Evolutionary conservation across 2,329 filamentous ascomycete species (phyloP).

Genomic region (Xylaria hypoxylon): DNA sequence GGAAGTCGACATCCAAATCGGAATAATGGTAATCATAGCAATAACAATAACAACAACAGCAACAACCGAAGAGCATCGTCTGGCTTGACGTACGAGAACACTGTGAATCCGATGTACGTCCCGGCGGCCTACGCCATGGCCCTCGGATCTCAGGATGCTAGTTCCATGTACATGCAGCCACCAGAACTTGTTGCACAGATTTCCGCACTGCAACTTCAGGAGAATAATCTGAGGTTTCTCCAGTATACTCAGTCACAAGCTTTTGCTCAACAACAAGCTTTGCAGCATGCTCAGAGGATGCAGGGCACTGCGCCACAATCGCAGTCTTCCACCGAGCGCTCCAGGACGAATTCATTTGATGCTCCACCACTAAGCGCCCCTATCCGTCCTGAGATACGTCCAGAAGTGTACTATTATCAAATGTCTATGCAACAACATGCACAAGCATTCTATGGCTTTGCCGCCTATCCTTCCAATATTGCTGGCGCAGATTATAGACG

Average conservation of each 20-base stretch:
- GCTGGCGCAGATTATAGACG: constrained; percentile 66
- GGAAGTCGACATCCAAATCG: constrained; percentile 58
- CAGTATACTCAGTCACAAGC: constrained; percentile 61
- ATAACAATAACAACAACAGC: constrained; percentile 46
- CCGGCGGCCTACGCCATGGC: constrained; percentile 54
- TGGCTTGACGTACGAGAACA: constrained; percentile 64
- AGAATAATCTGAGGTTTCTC: constrained; percentile 59
- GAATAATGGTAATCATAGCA: constrained; percentile 56
- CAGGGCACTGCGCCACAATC: constrained; percentile 52
- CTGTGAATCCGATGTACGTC: constrained; percentile 55
- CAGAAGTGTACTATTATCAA: constrained; percentile 67
- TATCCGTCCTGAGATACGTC: constrained; percentile 65
- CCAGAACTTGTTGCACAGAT: constrained; percentile 58
- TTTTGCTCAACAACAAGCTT: constrained; percentile 57
- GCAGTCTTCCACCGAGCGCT: constrained; percentile 60
- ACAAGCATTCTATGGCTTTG: constrained; percentile 61
- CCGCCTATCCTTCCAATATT: constrained; percentile 64
- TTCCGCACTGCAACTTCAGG: constrained; percentile 60
- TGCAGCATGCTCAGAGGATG: constrained; percentile 59
- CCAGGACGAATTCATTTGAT: constrained; percentile 73
- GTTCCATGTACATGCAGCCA: constrained; percentile 60
- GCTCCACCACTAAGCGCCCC: constrained; percentile 70
- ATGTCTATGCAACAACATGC: constrained; percentile 55
- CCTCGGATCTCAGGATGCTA: constrained; percentile 60
- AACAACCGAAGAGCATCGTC: constrained; percentile 63